These are phyloP conservation scores for Plantago major DNA, from an alignment of 257 asterid species.

Conservation along the genomic window DNA sequence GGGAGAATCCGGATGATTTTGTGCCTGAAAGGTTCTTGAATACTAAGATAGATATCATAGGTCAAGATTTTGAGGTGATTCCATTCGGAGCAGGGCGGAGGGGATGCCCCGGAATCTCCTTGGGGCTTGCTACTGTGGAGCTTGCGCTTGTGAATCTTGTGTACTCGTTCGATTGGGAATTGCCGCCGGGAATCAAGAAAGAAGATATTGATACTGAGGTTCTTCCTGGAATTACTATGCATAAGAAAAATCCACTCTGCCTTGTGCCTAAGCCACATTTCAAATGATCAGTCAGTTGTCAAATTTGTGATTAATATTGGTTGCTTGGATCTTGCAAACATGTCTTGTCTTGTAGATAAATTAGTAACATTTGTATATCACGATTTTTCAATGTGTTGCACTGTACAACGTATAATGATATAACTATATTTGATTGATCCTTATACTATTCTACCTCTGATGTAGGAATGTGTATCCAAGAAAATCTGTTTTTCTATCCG, in stretches of 20 bases:
- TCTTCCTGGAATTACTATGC: conserved; percentile 28
- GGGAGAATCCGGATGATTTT: conserved; percentile 23
- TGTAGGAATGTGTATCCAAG: too few species aligned
- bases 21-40: conserved; percentile 26
- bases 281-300: too few species aligned
- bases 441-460: too few species aligned
- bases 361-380: too few species aligned
- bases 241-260: conserved; percentile 18
- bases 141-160: conserved; percentile 25
- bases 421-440: too few species aligned
- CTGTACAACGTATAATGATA: too few species aligned
- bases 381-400: too few species aligned
- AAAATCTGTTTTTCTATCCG: too few species aligned
- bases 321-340: too few species aligned
- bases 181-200: conserved; percentile 15
- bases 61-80: conserved; percentile 18
- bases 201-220: conserved; percentile 22
- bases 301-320: too few species aligned
- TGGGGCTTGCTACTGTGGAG: conserved; percentile 21
- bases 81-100: conserved; percentile 28
- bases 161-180: conserved; percentile 21
- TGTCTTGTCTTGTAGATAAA: too few species aligned
- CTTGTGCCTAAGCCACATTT: conserved; percentile 13
- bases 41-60: conserved; percentile 10
- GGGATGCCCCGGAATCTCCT: conserved; percentile 23